Percentiles rank a stretch among this genome's conserved stretches.
These are phyloP conservation scores for Nakazawaea laoshanensis DNA, from an alignment of 805 yeast species.

Conservation along the genomic window DNA sequence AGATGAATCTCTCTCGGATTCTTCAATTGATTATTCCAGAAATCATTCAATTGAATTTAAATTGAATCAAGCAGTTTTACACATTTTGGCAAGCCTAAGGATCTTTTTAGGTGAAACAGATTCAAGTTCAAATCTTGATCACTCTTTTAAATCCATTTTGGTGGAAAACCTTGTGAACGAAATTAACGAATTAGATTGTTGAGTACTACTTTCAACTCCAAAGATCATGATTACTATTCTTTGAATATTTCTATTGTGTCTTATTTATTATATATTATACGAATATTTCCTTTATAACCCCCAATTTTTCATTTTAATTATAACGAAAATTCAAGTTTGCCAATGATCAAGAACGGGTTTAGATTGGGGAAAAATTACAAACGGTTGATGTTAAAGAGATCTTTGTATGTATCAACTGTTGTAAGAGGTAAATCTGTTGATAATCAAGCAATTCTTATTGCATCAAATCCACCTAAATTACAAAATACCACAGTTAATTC, in stretches of 20 bases:
- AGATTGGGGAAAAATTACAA: too few species aligned
- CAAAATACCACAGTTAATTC: neutral
- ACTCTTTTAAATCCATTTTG: constrained; percentile 5
- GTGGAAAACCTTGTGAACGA: constrained; percentile 8
- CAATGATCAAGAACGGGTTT: too few species aligned
- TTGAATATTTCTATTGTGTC: neutral
- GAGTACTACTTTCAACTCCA: neutral
- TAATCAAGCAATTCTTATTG: constrained; percentile 1
- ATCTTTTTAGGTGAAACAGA: constrained; percentile 7
- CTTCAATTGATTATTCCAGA: constrained; percentile 9
- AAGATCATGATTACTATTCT: neutral
- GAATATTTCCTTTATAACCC: neutral
- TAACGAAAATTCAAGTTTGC: neutral
- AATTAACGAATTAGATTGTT: constrained; percentile 10
- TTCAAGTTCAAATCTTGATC: neutral
- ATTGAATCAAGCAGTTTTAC: constrained; percentile 1
- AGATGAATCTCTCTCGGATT: constrained; percentile 3
- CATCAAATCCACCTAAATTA: neutral
- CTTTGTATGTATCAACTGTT: neutral
- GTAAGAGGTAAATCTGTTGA: constrained; percentile 2
- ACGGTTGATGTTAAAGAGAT: neutral
- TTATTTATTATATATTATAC: neutral
- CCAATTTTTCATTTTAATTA: neutral
- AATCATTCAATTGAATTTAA: constrained; percentile 8
- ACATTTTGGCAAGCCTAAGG: constrained; percentile 7